Evolutionary conservation across 768 basidiomycete species (phyloP), one percentile per base, ranked within the genome.

Genomic region (Lenzites betulinus): DNA sequence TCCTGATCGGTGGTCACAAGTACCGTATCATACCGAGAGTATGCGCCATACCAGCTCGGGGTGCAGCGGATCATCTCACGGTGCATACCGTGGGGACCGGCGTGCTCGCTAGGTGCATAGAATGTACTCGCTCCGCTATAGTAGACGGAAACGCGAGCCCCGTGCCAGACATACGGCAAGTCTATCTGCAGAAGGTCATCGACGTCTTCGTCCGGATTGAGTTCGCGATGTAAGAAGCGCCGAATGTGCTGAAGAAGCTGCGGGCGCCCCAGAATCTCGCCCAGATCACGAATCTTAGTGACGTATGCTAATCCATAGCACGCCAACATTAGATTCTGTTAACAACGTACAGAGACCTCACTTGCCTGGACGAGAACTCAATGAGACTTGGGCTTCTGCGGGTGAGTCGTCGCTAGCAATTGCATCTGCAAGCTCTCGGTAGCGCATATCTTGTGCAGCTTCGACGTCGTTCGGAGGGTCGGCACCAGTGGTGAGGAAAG

Each of bases 101-200:
- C 42, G 30, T 28, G 26, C 25, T 54, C 52, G 22, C 52, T 54
- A 3, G 52, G 52, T 23, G 52, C 52, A 42, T 22, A 54, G 42
- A 54, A 54, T 13, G 41, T 42, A 12, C n/a, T n/a, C n/a, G n/a
- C n/a, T n/a, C n/a, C n/a, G 50, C 50, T 9, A 35, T 36, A 20
- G 50, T 13, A 13, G 18, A 9, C n/a, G 12, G 18, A 4, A 28
- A 26, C 33, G 38, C 41, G n/a, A 20, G 41, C 41, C n/a, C 2
- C 20, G 38, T 35, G 16, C 23, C 35, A 4, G 50, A 38, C n/a
- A 51, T 23, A 33, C 28, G 16, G 50, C 25, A 36, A 26, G 44
- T 36, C 20, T 22, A 35, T 42, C n/a, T 13, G 44, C 36, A 2
- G 52, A 42, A 12, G 18, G 7, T 36, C 35, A 36, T 38, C n/a